phyloP scores from a whole-genome alignment of 139 green algal species.

The Deuterostichococcus epilithicus region DNA sequence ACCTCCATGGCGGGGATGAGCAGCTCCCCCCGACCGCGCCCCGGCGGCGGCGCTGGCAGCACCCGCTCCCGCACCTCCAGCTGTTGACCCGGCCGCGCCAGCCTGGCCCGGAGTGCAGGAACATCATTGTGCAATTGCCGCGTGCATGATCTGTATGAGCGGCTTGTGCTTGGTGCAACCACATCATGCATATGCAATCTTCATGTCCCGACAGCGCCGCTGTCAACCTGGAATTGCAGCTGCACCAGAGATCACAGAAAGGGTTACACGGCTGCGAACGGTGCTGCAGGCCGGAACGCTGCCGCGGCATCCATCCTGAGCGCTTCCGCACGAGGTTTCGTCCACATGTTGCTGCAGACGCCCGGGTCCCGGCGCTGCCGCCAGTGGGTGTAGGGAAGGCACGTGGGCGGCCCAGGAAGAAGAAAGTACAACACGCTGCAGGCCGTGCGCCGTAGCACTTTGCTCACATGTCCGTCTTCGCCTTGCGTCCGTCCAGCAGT shows the following conservation, averaged over 20 bases:
- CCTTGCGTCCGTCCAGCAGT: slow-evolving; percentile 13
- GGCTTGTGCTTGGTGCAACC: not conserved
- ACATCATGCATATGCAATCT: not conserved
- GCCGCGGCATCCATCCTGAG: no score
- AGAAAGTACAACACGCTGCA: not conserved
- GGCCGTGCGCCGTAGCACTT: not conserved
- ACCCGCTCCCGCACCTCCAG: slow-evolving; percentile 16
- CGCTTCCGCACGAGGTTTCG: no score
- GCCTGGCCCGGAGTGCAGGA: not conserved
- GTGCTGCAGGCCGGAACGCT: no score
- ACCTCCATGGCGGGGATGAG: slow-evolving; percentile 6
- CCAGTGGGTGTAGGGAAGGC: no score
- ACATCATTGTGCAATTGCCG: not conserved
- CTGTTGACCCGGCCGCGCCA: slow-evolving; percentile 11
- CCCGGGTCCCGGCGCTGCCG: no score
- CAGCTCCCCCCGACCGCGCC: not conserved
- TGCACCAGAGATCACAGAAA: not conserved
- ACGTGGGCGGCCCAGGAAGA: no score
- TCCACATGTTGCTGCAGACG: no score
- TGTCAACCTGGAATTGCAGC: not conserved
- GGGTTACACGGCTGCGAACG: no score
- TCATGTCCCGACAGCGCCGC: not conserved
- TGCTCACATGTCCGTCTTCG: slow-evolving; percentile 2
- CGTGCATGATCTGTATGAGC: no score
- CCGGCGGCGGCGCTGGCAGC: not conserved